These are phyloP conservation scores for Chalciporus piperatus DNA, from an alignment of 768 basidiomycete genomes.

Conservation along the genomic window DNA sequence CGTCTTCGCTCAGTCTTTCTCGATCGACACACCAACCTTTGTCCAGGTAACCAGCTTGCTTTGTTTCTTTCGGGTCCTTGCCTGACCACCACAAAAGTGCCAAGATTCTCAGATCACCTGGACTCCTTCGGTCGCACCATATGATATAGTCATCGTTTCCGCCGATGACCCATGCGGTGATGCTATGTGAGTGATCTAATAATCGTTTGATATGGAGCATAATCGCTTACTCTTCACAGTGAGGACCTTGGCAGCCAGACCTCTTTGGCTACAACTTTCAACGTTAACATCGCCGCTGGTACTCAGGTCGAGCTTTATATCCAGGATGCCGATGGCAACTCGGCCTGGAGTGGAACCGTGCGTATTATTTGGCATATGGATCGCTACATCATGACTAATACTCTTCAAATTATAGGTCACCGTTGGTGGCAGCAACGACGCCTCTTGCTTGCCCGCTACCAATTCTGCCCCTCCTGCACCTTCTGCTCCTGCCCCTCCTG, in stretches of 20 bases:
- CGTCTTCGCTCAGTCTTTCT: conserved; percentile 48
- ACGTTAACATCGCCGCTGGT: conserved; percentile 43
- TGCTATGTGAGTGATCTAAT: conserved; percentile 47
- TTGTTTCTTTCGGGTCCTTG: neutral
- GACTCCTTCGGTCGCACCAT: conserved; percentile 44
- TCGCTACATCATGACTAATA: neutral
- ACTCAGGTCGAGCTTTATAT: conserved; percentile 50
- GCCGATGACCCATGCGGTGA: conserved; percentile 56
- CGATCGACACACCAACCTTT: conserved; percentile 49
- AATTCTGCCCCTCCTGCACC: neutral
- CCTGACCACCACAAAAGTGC: conserved; percentile 44
- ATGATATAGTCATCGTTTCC: conserved; percentile 56
- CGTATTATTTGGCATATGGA: conserved; percentile 21
- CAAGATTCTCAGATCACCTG: conserved; percentile 48
- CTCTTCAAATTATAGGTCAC: conserved; percentile 28
- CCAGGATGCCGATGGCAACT: conserved; percentile 49
- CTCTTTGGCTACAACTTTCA: conserved; percentile 40
- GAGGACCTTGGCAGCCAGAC: conserved; percentile 57
- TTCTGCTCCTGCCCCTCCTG: conserved; percentile 6
- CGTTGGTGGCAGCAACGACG: conserved; percentile 34
- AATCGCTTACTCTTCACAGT: conserved; percentile 33
- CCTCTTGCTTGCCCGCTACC: conserved; percentile 34
- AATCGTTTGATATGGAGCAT: neutral
- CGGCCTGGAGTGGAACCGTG: conserved; percentile 67
- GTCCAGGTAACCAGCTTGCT: conserved; percentile 43